phyloP scores from a whole-genome alignment of 2,329 filamentous ascomycete species.

The Aspergillus carbonarius region DNA sequence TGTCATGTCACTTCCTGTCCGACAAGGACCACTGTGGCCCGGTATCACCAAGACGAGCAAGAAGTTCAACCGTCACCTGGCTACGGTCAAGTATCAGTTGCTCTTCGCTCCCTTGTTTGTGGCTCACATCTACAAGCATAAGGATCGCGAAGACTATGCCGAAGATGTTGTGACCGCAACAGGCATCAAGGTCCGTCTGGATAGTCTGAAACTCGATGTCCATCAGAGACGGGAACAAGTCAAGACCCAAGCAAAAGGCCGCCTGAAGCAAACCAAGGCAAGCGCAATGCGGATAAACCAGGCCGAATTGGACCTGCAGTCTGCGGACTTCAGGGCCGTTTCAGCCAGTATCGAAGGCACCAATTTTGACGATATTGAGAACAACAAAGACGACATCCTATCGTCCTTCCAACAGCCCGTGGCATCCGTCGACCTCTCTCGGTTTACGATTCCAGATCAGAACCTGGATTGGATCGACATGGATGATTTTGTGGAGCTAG shows the following conservation, averaged over 20 bases:
- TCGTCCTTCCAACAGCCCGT: slow-evolving; percentile 56
- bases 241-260: slow-evolving; percentile 73
- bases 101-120: slow-evolving; percentile 89
- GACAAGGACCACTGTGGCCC: slow-evolving; percentile 88
- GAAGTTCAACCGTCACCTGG: slow-evolving; percentile 93
- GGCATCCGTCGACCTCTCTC: slow-evolving; percentile 65
- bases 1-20: slow-evolving; percentile 88
- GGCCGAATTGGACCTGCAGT: slow-evolving; percentile 86
- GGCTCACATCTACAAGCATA: slow-evolving; percentile 98
- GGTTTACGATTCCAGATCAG: slow-evolving; percentile 92
- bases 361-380: slow-evolving; percentile 70
- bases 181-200: slow-evolving; percentile 91
- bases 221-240: slow-evolving; percentile 94
- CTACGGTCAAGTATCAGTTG: slow-evolving; percentile 98
- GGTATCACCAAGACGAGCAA: slow-evolving; percentile 95
- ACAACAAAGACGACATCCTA: slow-evolving; percentile 57
- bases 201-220: slow-evolving; percentile 95
- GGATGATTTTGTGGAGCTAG: slow-evolving; percentile 98
- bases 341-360: slow-evolving; percentile 86
- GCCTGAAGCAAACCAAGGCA: slow-evolving; percentile 74
- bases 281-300: slow-evolving; percentile 95
- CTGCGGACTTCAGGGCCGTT: slow-evolving; percentile 87
- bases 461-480: slow-evolving; percentile 98
- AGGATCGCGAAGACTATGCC: slow-evolving; percentile 82
- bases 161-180: slow-evolving; percentile 83